Base-by-base conservation (phyloP, 768 basidiomycete species). In the Rhodotorula babjevae region DNA sequence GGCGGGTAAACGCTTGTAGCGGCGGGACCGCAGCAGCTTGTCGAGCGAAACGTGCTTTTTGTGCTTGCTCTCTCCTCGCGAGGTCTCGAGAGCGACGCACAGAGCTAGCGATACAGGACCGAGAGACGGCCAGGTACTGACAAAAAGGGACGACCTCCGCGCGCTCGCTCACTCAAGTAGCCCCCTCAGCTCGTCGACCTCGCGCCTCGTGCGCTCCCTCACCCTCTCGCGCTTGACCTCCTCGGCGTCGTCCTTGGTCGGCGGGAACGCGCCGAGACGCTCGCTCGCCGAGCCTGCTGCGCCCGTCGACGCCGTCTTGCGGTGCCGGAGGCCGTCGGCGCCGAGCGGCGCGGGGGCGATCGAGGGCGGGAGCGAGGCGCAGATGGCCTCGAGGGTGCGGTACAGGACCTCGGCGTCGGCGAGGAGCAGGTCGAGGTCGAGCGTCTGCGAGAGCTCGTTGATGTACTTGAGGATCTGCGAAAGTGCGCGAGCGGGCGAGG, bases 401-500 rank as follows among this genome's bases (percentile, higher is more conserved):
- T 92, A 98, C 31, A 99, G 85, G 25, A 98, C 93, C 81, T 99
- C 96, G 18, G 95, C 96, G 82, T 98, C 96, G 0, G 92, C 90
- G 16, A 99, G 86, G 29, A 96, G 95, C 1, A 89, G 87, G 80
- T 96, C 90, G n/a, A 98, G 86, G 80, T 98, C 96, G 76, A 99
- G 95, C 63, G 93, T 92, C 89, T 73, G 69, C 2, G 76, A 74
- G 72, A 95, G 87, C 77, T 95, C 92, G 79, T 94, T 95, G 83
- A 91, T 92, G 78, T 94, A 96, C 88, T 90, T 76, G 47, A 79
- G 78, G 42, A 64, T 67, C 74, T 75, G 61, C 15, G 33, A 36
- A 75, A 82, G 42, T 27, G 11, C 27, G 66, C 87, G 87, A 85
- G 90, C 89, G 71, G 90, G 80, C 36, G 90, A 87, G 55, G 21